A percentile compares a stretch with the other conserved stretches of the same genome.
These are phyloP conservation scores for Aureobasidium vineae DNA, from an alignment of 2,329 filamentous ascomycete species.

Conservation along the genomic window DNA sequence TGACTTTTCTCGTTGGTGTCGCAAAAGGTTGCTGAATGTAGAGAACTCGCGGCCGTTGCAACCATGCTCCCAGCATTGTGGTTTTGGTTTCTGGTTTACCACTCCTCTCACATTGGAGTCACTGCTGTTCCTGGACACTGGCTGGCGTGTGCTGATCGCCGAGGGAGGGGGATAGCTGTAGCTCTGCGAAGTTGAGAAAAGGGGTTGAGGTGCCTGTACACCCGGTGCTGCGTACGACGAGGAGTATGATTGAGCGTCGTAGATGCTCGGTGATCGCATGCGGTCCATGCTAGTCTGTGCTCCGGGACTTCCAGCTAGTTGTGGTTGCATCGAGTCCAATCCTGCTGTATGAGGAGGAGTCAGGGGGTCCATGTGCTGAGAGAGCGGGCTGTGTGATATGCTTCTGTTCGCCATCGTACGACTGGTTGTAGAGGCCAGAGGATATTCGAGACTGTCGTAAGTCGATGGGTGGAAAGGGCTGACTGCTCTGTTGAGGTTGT, in stretches of 20 bases:
- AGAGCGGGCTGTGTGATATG: slow-evolving; percentile 37
- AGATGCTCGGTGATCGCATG: slow-evolving; percentile 24
- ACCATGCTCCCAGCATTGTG: slow-evolving; percentile 95
- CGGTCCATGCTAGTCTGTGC: slow-evolving; percentile 20
- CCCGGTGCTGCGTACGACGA: slow-evolving; percentile 9
- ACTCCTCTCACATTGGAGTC: slow-evolving; percentile 39
- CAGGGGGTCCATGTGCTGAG: slow-evolving; percentile 33
- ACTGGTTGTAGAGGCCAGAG: slow-evolving; percentile 29
- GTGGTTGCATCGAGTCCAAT: slow-evolving; percentile 8
- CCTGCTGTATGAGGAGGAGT: slow-evolving; percentile 27
- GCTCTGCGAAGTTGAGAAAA: slow-evolving; percentile 19
- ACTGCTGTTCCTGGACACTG: slow-evolving; percentile 20
- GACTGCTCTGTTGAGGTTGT: slow-evolving; percentile 18
- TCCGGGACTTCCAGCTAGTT: slow-evolving; percentile 9
- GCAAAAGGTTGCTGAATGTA: slow-evolving; percentile 89
- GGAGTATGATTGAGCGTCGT: slow-evolving; percentile 16
- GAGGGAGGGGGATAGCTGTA: slow-evolving; percentile 25
- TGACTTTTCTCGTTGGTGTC: slow-evolving; percentile 92
- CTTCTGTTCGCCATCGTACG: slow-evolving; percentile 38
- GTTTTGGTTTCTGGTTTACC: slow-evolving; percentile 63
- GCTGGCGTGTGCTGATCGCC: slow-evolving; percentile 22
- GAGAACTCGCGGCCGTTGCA: slow-evolving; percentile 96
- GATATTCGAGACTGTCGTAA: slow-evolving; percentile 32
- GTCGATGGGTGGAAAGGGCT: slow-evolving; percentile 23
- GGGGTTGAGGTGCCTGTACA: slow-evolving; percentile 6